Conservation (phyloP, 768 basidiomycete species). For the Saitozyma sp. region DNA sequence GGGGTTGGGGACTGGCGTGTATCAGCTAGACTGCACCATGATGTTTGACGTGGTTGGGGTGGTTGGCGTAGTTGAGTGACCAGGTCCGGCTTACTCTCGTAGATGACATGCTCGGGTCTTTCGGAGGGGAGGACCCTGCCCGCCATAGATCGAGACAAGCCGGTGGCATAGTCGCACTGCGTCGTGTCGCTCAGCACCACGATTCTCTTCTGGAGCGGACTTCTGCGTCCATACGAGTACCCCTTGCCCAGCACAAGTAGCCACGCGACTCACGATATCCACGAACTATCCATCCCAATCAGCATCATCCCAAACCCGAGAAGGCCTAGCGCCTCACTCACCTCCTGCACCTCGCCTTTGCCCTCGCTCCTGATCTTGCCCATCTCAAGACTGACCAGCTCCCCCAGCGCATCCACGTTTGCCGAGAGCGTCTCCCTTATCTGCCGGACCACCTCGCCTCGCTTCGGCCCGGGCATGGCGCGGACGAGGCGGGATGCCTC, state of each 20-base stretch:
- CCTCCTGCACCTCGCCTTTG: conserved; percentile 85
- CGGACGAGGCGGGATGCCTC: conserved; percentile 74
- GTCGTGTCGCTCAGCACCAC: neutral
- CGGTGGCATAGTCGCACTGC: conserved; percentile 92
- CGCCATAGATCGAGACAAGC: conserved; percentile 91
- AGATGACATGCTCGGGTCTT: conserved; percentile 82
- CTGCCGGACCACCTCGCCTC: conserved; percentile 85
- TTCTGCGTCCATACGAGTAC: too few species aligned
- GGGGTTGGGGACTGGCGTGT: conserved; percentile 76
- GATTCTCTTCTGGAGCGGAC: too few species aligned
- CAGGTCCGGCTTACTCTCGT: conserved; percentile 65
- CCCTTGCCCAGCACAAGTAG: too few species aligned
- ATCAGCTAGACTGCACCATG: conserved; percentile 13
- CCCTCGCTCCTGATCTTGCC: conserved; percentile 88
- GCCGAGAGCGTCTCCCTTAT: conserved; percentile 75
- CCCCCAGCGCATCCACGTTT: conserved; percentile 61
- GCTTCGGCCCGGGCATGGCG: conserved; percentile 76
- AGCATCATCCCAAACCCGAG: neutral
- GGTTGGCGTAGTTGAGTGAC: neutral
- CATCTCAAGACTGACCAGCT: conserved; percentile 54
- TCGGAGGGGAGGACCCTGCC: conserved; percentile 84
- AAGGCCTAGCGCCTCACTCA: conserved; percentile 9
- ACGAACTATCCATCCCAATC: conserved; percentile 59
- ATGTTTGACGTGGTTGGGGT: too few species aligned
- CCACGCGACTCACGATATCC: conserved; percentile 69